phyloP scores from a whole-genome alignment of 164 flowering plant genomes.

The Cinnamomum micranthum region DNA sequence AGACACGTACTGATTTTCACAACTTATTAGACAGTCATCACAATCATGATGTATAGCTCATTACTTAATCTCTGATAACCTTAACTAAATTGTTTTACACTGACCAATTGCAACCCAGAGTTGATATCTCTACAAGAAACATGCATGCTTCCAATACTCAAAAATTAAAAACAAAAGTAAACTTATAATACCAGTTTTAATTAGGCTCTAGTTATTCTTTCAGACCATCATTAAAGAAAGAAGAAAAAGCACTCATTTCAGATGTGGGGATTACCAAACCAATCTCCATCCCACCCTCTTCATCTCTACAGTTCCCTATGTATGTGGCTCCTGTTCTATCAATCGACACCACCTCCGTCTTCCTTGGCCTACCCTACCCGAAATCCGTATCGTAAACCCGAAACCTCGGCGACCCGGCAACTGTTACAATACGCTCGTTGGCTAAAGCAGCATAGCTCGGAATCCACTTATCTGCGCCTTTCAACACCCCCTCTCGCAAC shows the following conservation, averaged over 20 bases:
- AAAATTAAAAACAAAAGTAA: too few relatives aligned
- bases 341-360: constrained; percentile 29
- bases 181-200: too few relatives aligned
- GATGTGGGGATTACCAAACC: constrained; percentile 16
- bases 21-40: too few relatives aligned
- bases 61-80: too few relatives aligned
- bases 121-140: too few relatives aligned
- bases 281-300: constrained; percentile 33
- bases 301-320: constrained; percentile 31
- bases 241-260: constrained; percentile 30
- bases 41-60: not conserved
- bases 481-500: constrained; percentile 6
- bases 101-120: too few relatives aligned
- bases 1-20: constrained; percentile 8
- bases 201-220: too few relatives aligned
- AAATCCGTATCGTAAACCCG: constrained; percentile 36
- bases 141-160: too few relatives aligned
- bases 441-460: not conserved
- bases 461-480: constrained; percentile 9
- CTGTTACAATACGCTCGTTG: constrained; percentile 2
- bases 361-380: constrained; percentile 43
- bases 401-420: constrained; percentile 41
- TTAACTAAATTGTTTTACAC: too few relatives aligned
- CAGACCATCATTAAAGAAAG: constrained; percentile 18
- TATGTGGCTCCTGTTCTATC: constrained; percentile 23